These are phyloP conservation scores for Mortierella sp. DNA, from an alignment of 371 early-diverging fungal genomes.

Conservation along the genomic window DNA sequence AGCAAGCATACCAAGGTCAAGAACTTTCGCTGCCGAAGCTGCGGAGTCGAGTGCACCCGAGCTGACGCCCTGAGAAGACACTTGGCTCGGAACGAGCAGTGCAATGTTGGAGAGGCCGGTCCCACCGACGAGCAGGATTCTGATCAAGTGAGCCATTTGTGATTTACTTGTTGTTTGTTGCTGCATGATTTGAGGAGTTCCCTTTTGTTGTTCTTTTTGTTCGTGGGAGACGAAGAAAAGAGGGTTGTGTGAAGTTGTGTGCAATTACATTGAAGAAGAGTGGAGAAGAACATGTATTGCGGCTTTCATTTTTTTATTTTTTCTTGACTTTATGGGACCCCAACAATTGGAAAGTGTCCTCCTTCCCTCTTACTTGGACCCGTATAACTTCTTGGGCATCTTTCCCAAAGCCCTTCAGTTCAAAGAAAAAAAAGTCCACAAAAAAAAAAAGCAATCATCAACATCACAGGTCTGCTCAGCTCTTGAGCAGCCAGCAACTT, in stretches of 20 bases:
- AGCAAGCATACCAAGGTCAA: conserved; percentile 60
- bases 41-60: conserved; percentile 55
- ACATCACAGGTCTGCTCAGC: conserved; percentile 10
- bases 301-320: conserved; percentile 14
- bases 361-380: conserved; percentile 1
- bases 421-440: conserved; percentile 3
- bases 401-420: neutral
- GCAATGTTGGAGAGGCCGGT: conserved; percentile 14
- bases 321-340: conserved; percentile 12
- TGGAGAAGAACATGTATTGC: neutral
- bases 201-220: conserved; percentile 27
- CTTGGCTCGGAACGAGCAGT: conserved; percentile 24
- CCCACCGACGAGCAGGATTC: conserved; percentile 38
- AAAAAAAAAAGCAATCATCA: conserved; percentile 6
- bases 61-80: conserved; percentile 51
- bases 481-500: conserved; percentile 8
- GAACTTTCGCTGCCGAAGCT: conserved; percentile 59
- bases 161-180: conserved; percentile 39
- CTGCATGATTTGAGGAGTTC: conserved; percentile 26
- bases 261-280: conserved; percentile 11
- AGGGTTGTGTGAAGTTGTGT: conserved; percentile 11
- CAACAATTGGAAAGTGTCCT: conserved; percentile 4
- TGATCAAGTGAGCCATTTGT: conserved; percentile 58
- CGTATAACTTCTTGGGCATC: conserved; percentile 1
- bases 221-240: conserved; percentile 11